Evolutionary conservation across 345 rosid genomes (phyloP).

Genomic region (thale cress (Arabidopsis thaliana)): TAIR10.1 NC_003071.7:12223501-12224000

Average conservation of each 20-base stretch:
- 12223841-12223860: not conserved
- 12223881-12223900: not conserved
- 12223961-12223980: not conserved
- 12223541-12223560: constrained; percentile 64
- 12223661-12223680: constrained; percentile 16
- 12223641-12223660: constrained; percentile 27
- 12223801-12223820: constrained; percentile 34
- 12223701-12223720: constrained; percentile 33
- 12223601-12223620: constrained; percentile 19
- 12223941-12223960: not conserved
- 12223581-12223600: constrained; percentile 66
- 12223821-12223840: constrained; percentile 12
- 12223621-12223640: not conserved
- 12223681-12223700: constrained; percentile 20
- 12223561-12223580: constrained; percentile 71
- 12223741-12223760: constrained; percentile 32
- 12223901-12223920: constrained; percentile 13
- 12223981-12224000: constrained; percentile 12
- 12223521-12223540: constrained; percentile 67
- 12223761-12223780: constrained; percentile 33
- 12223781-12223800: constrained; percentile 23
- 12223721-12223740: constrained; percentile 39
- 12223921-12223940: not conserved
- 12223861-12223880: not conserved
- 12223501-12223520: constrained; percentile 66